Evolutionary conservation across 2,329 filamentous ascomycete genomes (phyloP).

Genomic region (Talaromyces sp.): DNA sequence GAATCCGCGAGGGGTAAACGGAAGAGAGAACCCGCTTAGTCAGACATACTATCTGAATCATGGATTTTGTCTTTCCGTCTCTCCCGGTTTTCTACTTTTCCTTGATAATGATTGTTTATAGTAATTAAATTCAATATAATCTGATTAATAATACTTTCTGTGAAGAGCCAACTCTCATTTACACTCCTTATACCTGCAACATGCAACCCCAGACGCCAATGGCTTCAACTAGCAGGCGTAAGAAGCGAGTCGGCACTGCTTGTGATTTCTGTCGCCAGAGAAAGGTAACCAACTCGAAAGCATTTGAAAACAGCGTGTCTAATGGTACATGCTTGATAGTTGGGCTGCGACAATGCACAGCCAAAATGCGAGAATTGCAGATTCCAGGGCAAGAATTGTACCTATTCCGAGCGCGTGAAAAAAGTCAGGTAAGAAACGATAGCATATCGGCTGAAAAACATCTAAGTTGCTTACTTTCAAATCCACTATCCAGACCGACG

Average conservation of each 20-base stretch:
- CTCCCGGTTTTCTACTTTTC: neutral
- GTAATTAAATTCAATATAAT: neutral
- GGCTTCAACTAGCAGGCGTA: neutral
- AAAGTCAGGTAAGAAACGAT: constrained; percentile 16
- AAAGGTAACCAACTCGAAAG: constrained; percentile 17
- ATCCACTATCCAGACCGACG: constrained; percentile 16
- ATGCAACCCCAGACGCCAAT: neutral
- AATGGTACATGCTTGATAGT: constrained; percentile 24
- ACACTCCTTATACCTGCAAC: neutral
- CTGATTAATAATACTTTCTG: too few relatives aligned
- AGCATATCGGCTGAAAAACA: neutral
- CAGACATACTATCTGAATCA: neutral
- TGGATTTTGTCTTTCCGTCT: neutral
- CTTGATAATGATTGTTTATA: neutral
- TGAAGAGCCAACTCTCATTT: too few relatives aligned
- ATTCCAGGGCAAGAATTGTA: constrained; percentile 41
- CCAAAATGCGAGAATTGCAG: constrained; percentile 45
- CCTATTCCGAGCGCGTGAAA: constrained; percentile 33
- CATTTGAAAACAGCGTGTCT: neutral
- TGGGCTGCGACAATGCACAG: constrained; percentile 45
- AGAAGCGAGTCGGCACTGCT: constrained; percentile 19
- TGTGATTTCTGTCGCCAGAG: constrained; percentile 35
- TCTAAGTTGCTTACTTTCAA: neutral
- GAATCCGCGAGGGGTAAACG: neutral
- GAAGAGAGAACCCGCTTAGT: neutral